phyloP scores from a whole-genome alignment of 2,329 filamentous ascomycete genomes.

The Nectriaceae sp. region DNA sequence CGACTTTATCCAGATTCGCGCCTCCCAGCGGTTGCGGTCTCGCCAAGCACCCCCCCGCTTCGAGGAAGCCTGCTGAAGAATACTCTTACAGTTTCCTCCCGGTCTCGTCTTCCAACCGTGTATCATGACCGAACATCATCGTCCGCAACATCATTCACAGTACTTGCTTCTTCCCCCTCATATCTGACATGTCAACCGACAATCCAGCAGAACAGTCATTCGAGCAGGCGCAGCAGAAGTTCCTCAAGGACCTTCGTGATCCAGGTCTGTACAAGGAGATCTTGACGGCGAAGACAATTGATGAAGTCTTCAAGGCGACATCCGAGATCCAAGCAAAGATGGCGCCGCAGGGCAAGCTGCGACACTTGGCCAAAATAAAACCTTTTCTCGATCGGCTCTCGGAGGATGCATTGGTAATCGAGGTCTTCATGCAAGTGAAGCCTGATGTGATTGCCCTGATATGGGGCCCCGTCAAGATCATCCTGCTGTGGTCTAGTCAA shows the following conservation, averaged over 20 bases:
- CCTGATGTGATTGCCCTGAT: constrained; percentile 3
- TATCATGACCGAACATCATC: too few species aligned
- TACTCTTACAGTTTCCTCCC: too few species aligned
- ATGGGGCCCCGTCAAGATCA: constrained; percentile 7
- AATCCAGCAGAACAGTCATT: not conserved
- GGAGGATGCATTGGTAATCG: not conserved
- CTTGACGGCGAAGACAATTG: not conserved
- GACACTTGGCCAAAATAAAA: not conserved
- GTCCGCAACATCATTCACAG: too few species aligned
- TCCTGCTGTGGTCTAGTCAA: constrained; percentile 1
- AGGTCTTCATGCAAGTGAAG: constrained; percentile 1
- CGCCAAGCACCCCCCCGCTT: too few species aligned
- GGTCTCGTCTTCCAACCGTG: too few species aligned
- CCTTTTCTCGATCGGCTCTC: not conserved
- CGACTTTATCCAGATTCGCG: too few species aligned
- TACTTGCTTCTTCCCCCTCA: too few species aligned
- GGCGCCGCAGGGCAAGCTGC: not conserved
- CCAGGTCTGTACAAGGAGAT: not conserved
- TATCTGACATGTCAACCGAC: too few species aligned
- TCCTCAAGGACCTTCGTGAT: not conserved
- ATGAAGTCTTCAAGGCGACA: not conserved
- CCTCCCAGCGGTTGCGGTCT: too few species aligned
- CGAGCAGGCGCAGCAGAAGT: not conserved
- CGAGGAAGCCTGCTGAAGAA: too few species aligned
- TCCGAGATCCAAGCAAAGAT: not conserved